Evolutionary conservation across 352 stramenopile species (phyloP).

Genomic region (Phytophthora hybrid): DNA sequence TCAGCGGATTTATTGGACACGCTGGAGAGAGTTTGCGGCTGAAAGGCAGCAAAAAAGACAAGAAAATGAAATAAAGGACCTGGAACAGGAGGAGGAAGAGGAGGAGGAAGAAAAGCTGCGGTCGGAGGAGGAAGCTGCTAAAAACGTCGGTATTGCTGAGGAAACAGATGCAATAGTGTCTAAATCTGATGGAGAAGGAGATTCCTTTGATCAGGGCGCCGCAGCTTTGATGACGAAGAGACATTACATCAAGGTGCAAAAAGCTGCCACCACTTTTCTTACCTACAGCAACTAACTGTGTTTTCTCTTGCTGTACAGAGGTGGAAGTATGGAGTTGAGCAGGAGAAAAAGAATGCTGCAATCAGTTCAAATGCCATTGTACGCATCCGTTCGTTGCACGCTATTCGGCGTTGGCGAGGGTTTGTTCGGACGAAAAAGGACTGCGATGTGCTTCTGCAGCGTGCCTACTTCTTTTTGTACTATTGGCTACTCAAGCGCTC

Average conservation of each 20-base stretch:
- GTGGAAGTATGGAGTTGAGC: constrained; percentile 3
- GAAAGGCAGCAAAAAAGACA: constrained; percentile 7
- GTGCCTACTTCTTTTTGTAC: constrained; percentile 46
- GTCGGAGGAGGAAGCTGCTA: neutral
- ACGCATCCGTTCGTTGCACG: constrained; percentile 16
- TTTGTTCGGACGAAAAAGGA: constrained; percentile 30
- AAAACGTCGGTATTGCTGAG: neutral
- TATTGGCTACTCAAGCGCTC: constrained; percentile 44
- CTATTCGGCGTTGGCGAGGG: constrained; percentile 28
- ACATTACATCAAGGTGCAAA: constrained; percentile 22
- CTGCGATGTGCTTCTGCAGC: constrained; percentile 19
- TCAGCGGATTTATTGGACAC: constrained; percentile 45
- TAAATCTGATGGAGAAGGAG: constrained; percentile 12
- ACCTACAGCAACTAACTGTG: neutral
- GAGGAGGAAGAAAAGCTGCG: neutral
- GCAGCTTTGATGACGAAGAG: constrained; percentile 9
- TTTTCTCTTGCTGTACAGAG: constrained; percentile 13
- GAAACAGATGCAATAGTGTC: neutral
- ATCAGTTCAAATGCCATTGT: neutral
- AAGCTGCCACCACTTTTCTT: neutral
- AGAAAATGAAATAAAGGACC: neutral
- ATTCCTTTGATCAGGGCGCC: neutral
- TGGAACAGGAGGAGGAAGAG: constrained; percentile 8
- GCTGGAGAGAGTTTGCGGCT: constrained; percentile 39
- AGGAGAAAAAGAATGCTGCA: neutral